Percentiles rank a stretch among this genome's conserved stretches.
Evolutionary conservation across 2,329 filamentous ascomycete species (phyloP).

Genomic region (Plenodomus lindquistii): DNA sequence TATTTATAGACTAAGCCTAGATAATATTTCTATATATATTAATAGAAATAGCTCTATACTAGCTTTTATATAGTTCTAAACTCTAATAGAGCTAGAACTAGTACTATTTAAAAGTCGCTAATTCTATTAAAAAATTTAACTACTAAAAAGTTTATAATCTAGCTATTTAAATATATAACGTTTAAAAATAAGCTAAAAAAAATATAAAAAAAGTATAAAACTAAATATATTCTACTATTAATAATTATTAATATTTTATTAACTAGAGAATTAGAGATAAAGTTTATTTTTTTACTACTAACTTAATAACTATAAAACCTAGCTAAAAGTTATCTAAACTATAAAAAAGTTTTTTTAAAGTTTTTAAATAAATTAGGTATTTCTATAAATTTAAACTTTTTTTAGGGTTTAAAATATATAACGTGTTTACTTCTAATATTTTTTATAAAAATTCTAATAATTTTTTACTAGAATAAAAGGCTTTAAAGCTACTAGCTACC

Average conservation of each 20-base stretch:
- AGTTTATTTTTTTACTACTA: not conserved
- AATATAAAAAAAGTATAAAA: not conserved
- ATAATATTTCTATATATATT: not conserved
- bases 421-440: not conserved
- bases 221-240: not conserved
- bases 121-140: not conserved
- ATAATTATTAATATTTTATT: not conserved
- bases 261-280: not conserved
- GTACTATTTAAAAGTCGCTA: not conserved
- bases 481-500: not conserved
- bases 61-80: not conserved
- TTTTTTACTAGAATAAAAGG: not conserved
- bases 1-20: not conserved
- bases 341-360: not conserved
- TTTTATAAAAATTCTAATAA: slow-evolving; percentile 1
- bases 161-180: not conserved
- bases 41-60: not conserved
- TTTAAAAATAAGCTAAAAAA: not conserved
- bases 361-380: not conserved
- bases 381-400: not conserved
- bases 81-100: not conserved
- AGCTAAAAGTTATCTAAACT: not conserved
- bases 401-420: not conserved
- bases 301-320: not conserved
- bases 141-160: not conserved